Evolutionary conservation across 192 early-diverging fungal genomes (phyloP), one percentile per base, ranked within the genome.

Genomic region (Chytriomyces confervae): DNA sequence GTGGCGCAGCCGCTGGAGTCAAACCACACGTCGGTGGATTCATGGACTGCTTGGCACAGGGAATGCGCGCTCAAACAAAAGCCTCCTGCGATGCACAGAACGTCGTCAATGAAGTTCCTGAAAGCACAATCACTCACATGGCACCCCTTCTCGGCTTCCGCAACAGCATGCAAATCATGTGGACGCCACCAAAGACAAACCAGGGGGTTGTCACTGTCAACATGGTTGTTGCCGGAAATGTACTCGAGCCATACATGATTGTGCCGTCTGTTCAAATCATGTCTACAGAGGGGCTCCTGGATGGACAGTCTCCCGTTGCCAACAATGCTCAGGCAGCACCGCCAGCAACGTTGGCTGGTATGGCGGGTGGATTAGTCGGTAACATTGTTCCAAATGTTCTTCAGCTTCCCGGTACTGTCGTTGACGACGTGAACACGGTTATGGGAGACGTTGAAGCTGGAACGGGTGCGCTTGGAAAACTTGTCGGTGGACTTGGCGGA

Each of bases 31-130:
- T 75, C 18, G 73, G 73, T 4, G 62, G 20, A 10, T 75, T 75
- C 62, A 11, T 11, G 47, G 27, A 47, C 16, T 27, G 36, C 44
- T 20, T 77, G 3, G 66, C 82, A 3, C 16, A 62, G 10, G 79
- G 79, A 16, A 71, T 84, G 69, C 79, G 82, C 48, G 82, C 77
- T 8, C 82, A 84, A 62, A 84, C 76, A 3, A 77, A 76, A 8
- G 65, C 51, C 23, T 53, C 77, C 43, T 84, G 82, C 72, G 48
- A 9, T 18, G 77, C 66, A 13, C 73, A 68, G 62, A 66, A 50
- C 7, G 69, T 82, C 76, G 10, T 45, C 11, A 73, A 84, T 24
- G 77, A 82, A 1, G 72, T 73, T 16, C 61, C 73, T 24, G 62
- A 65, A 50, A 29, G 51, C 50, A 84, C 83, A 29, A 76, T 84